Base-by-base conservation (phyloP, 1,139 yeast genomes). In the Diutina siamensis region DNA sequence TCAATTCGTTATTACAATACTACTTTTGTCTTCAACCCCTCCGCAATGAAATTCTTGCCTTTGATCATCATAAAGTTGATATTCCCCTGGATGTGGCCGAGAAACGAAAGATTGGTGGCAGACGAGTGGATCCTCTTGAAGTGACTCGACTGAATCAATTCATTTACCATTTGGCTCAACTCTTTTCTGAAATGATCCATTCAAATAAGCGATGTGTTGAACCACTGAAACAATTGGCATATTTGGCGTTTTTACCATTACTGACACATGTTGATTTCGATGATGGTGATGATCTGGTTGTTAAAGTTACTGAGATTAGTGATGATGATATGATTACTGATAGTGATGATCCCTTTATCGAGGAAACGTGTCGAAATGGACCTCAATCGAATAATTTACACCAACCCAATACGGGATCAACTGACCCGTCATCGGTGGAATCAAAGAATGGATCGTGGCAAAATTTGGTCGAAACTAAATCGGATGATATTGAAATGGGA, bases 1-100 rank as follows among this genome's bases (percentile, higher is more conserved):
- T 92, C 57, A 92, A 92, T 58, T 88, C 97, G 0, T 68, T 92
- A 46, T 65, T 92, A 32, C 98, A 92, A 57, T 92, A 83, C 56
- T 89, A 87, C 59, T 92, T 87, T 62, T 83, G 89, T 10, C 78
- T 92, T 45, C 76, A 78, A 47, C 97, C 97, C 0, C 66, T 92
- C 44, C 71, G 97, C 48, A 78, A 83, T 1, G 72, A 76, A 50
- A 73, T 87, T 17, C 57, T 84, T 46, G 57, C 66, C 1, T 87
- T 83, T 51, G 70, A 71, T 44, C 35, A 31, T 15, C 27, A 10
- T 7, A 18, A 41, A 12, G 28, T 41, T n/a, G 19, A 12, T n/a
- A 46, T 53, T 18, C 59, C 57, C 20, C 47, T 52, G 47, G 46
- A 41, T 33, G 47, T 48, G 13, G 41, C 34, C 35, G 46, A 19